Conservation (phyloP, 1,284 basidiomycete species). For the Anthracocystis walkeri region DNA sequence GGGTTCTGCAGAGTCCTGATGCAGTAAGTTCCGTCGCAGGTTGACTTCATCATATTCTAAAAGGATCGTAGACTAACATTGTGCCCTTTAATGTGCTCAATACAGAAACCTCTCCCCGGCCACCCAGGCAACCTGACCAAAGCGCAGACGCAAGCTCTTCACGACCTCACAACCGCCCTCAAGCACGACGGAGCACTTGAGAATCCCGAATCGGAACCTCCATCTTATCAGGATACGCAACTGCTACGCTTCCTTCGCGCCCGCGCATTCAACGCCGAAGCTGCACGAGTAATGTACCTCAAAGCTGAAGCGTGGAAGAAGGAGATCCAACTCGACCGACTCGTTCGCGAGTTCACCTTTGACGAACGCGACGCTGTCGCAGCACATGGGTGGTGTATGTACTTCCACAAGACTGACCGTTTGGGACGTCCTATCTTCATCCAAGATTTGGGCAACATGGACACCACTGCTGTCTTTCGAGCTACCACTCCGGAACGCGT, state of each 20-base stretch:
- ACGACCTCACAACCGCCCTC: constrained; percentile 37
- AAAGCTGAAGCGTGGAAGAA: constrained; percentile 63
- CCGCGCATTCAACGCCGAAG: constrained; percentile 55
- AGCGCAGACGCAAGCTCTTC: constrained; percentile 51
- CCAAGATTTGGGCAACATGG: constrained; percentile 64
- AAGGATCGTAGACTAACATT: too few species aligned
- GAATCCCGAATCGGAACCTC: constrained; percentile 26
- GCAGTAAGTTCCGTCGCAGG: not conserved
- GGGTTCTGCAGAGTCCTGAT: constrained; percentile 16
- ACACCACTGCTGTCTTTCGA: constrained; percentile 51
- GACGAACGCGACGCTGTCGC: constrained; percentile 61
- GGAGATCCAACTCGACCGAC: constrained; percentile 51
- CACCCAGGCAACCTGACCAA: constrained; percentile 62
- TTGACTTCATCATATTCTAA: too few species aligned
- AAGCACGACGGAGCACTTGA: constrained; percentile 38
- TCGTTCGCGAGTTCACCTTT: constrained; percentile 55
- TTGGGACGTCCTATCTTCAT: constrained; percentile 66
- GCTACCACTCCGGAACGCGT: constrained; percentile 62
- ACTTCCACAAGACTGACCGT: constrained; percentile 66
- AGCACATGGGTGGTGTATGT: constrained; percentile 65
- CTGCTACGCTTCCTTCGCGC: constrained; percentile 65
- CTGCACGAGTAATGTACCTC: constrained; percentile 60
- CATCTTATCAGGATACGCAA: constrained; percentile 49
- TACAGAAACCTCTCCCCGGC: constrained; percentile 42
- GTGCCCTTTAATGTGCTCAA: too few species aligned